phyloP scores from a whole-genome alignment of 2,329 filamentous ascomycete species.

The Neoscytalidium dimidiatum region DNA sequence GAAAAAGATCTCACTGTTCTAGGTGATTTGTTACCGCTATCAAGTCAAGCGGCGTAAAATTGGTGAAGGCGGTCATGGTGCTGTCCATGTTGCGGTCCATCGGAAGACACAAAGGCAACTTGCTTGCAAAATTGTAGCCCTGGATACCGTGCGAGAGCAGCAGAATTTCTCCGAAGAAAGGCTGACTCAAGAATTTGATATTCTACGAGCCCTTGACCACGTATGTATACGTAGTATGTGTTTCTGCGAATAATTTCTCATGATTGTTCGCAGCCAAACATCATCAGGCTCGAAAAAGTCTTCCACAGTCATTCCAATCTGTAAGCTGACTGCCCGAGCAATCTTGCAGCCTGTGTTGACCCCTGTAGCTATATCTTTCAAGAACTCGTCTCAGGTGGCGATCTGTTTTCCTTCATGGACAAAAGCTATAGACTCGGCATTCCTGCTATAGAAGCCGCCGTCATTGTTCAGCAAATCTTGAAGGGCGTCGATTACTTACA shows the following conservation, averaged over 20 bases:
- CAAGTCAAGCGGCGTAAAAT: slow-evolving; percentile 52
- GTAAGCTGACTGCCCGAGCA: slow-evolving; percentile 32
- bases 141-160: neutral
- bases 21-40: slow-evolving; percentile 35
- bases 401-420: slow-evolving; percentile 62
- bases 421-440: slow-evolving; percentile 49
- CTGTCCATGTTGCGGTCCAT: slow-evolving; percentile 58
- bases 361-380: slow-evolving; percentile 58
- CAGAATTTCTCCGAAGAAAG: neutral
- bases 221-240: slow-evolving; percentile 32
- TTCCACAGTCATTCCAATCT: slow-evolving; percentile 55
- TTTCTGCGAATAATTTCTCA: neutral
- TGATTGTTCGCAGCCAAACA: slow-evolving; percentile 53
- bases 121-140: slow-evolving; percentile 65
- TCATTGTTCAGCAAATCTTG: slow-evolving; percentile 58
- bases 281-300: slow-evolving; percentile 59
- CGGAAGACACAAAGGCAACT: slow-evolving; percentile 58
- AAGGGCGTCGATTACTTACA: slow-evolving; percentile 63
- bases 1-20: neutral
- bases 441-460: slow-evolving; percentile 52
- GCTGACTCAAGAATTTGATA: slow-evolving; percentile 44
- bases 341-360: neutral
- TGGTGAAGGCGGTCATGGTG: slow-evolving; percentile 56
- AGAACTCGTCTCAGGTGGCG: slow-evolving; percentile 61
- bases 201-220: slow-evolving; percentile 57